Base-by-base conservation (phyloP, 495 filamentous ascomycete species). In the Talaromyces trachyspermus region DNA sequence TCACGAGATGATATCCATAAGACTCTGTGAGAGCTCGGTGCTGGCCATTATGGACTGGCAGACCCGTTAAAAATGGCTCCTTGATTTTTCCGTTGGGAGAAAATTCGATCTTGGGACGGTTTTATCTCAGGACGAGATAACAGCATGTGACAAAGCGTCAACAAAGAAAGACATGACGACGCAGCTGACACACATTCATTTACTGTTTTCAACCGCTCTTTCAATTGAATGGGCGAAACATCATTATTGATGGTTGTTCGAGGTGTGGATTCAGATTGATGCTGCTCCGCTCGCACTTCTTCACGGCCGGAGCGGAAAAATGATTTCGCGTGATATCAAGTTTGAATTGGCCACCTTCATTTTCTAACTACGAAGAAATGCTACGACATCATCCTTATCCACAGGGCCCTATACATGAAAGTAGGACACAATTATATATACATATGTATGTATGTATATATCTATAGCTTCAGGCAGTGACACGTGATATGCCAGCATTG, bases 1-100 rank as follows among this genome's bases (percentile, higher is more conserved):
- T 19, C 54, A 72, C 69, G 65, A 69, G 47, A 63, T 66, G 49
- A 72, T 72, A 49, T 70, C 66, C 67, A 72, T 61, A 49, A 71
- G 58, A 60, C 66, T 65, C 54, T 62, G 57, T 50, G 67, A 66
- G 60, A 63, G 63, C 50, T 66, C 64, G 18, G 59, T 57, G 54
- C 56, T 62, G 40, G 67, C 64, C 69, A 72, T 72, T 43, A 54
- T 54, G 49, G 12, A 29, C 24, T 38, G 26, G 5, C n/a, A n/a
- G n/a, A n/a, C n/a, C n/a, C n/a, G n/a, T n/a, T n/a, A n/a, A n/a
- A n/a, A n/a, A n/a, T n/a, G n/a, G n/a, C n/a, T n/a, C n/a, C n/a
- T n/a, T n/a, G n/a, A n/a, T n/a, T n/a, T n/a, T 22, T 14, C 33
- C 20, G 39, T 18, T 23, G 32, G 8, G 22, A 15, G 15, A 30